Percentiles rank a stretch among this genome's conserved stretches.
Conservation (phyloP, 345 rosid genomes). For the Stellera chamaejasme region DNA sequence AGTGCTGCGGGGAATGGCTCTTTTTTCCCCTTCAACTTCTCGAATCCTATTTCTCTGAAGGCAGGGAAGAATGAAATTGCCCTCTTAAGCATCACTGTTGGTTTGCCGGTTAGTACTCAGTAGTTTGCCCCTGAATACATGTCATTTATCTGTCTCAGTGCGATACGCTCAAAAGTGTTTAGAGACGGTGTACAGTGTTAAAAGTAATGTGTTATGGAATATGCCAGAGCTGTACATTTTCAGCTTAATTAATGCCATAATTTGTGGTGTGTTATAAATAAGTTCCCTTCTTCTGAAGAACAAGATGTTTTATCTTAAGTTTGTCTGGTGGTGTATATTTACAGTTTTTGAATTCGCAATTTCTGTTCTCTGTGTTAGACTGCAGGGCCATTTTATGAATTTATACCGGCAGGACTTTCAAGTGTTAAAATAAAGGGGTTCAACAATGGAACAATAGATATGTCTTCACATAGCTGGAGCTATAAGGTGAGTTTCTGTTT, state of each 20-base stretch:
- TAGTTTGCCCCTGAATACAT: constrained; percentile 3
- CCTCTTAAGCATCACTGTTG: constrained; percentile 81
- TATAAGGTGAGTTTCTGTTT: constrained; percentile 55
- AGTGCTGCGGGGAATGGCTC: constrained; percentile 74
- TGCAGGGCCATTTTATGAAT: constrained; percentile 86
- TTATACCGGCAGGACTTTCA: constrained; percentile 66
- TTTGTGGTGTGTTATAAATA: no score
- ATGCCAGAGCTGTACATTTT: no score
- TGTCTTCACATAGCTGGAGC: constrained; percentile 56
- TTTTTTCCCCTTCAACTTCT: constrained; percentile 48
- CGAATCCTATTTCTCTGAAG: constrained; percentile 52
- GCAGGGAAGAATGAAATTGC: constrained; percentile 74
- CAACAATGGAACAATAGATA: constrained; percentile 58
- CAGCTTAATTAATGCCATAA: no score
- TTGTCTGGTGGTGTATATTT: constrained; percentile 3
- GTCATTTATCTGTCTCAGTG: neutral
- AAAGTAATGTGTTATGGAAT: no score
- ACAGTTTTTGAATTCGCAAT: neutral
- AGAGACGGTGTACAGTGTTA: no score
- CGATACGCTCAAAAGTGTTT: no score
- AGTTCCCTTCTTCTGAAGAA: no score
- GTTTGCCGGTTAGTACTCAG: constrained; percentile 51
- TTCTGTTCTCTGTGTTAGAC: constrained; percentile 42
- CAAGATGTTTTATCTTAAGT: no score
- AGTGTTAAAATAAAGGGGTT: constrained; percentile 70